phyloP scores from a whole-genome alignment of 2,329 filamentous ascomycete species.

The Talaromyces sp. region DNA sequence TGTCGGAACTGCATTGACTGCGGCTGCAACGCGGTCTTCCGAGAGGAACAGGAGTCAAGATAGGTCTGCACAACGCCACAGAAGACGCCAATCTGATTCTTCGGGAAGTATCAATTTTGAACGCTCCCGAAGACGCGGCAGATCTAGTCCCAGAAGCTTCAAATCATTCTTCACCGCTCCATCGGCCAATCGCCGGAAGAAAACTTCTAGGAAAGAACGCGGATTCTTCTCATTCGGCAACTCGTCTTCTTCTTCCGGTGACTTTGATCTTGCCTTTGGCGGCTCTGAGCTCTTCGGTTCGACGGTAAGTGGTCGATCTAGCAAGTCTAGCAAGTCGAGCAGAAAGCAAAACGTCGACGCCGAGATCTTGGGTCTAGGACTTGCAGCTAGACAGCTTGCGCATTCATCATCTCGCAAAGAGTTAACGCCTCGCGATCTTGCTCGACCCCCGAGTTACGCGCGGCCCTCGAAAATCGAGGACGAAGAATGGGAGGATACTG shows the following conservation, averaged over 20 bases:
- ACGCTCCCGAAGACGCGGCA: constrained; percentile 13
- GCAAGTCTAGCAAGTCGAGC: constrained; percentile 33
- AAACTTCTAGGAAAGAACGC: constrained; percentile 44
- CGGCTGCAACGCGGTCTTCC: constrained; percentile 2
- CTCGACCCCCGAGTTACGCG: constrained; percentile 14
- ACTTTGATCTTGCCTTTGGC: constrained; percentile 67
- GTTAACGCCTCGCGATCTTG: constrained; percentile 30
- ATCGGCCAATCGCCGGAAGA: constrained; percentile 52
- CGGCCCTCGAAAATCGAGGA: constrained; percentile 40
- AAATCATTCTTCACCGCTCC: constrained; percentile 62
- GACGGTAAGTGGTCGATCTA: constrained; percentile 16
- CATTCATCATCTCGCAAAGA: constrained; percentile 28
- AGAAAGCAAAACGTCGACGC: constrained; percentile 41
- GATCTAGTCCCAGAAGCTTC: constrained; percentile 44
- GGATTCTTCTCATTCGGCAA: constrained; percentile 60
- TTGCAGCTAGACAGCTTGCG: constrained; percentile 45
- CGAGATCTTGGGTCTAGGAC: constrained; percentile 48
- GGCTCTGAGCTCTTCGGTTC: constrained; percentile 52
- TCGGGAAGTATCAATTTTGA: constrained; percentile 28
- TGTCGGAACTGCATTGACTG: constrained; percentile 21
- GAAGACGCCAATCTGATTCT: constrained; percentile 48
- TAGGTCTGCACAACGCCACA: constrained; percentile 20
- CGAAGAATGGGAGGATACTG: constrained; percentile 59
- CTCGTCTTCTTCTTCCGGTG: constrained; percentile 65
- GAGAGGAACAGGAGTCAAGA: constrained; percentile 9